phyloP scores from a whole-genome alignment of 2,329 filamentous ascomycete species.

The Lasiodiplodia theobromae region DNA sequence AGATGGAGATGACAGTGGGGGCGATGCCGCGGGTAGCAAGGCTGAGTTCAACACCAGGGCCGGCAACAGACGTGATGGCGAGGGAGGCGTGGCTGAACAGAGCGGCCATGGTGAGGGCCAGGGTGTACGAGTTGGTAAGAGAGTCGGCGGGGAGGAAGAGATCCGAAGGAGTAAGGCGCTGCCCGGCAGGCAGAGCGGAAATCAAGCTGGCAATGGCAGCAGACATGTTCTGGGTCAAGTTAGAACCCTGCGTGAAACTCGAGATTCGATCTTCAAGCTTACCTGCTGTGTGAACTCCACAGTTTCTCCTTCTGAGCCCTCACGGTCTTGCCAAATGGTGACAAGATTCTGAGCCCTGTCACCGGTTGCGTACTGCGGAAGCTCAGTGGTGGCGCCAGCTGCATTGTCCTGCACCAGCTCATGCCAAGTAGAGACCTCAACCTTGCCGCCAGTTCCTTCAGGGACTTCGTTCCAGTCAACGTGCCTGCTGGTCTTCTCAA shows the following conservation, averaged over 20 bases:
- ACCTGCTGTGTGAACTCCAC: slow-evolving; percentile 79
- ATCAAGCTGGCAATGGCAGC: slow-evolving; percentile 82
- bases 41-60: slow-evolving; percentile 72
- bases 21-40: slow-evolving; percentile 76
- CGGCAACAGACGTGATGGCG: slow-evolving; percentile 87
- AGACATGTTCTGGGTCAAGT: slow-evolving; percentile 71
- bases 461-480: slow-evolving; percentile 96
- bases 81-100: slow-evolving; percentile 85
- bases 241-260: not conserved
- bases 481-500: slow-evolving; percentile 87
- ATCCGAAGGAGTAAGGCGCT: slow-evolving; percentile 77
- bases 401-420: slow-evolving; percentile 76
- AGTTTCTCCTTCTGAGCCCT: slow-evolving; percentile 64
- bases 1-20: slow-evolving; percentile 83
- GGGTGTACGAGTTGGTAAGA: slow-evolving; percentile 78
- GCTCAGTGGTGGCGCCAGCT: slow-evolving; percentile 59
- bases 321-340: slow-evolving; percentile 69
- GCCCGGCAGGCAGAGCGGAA: slow-evolving; percentile 74
- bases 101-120: slow-evolving; percentile 80
- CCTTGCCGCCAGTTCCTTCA: slow-evolving; percentile 73
- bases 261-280: slow-evolving; percentile 31
- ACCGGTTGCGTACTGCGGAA: slow-evolving; percentile 69
- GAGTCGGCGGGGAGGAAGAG: slow-evolving; percentile 85
- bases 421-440: slow-evolving; percentile 92
- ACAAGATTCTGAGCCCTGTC: slow-evolving; percentile 59